A percentile compares a stretch with the other conserved stretches of the same genome.
These are phyloP conservation scores for Pholiota microspora DNA, from an alignment of 768 basidiomycete species.

Conservation along the genomic window DNA sequence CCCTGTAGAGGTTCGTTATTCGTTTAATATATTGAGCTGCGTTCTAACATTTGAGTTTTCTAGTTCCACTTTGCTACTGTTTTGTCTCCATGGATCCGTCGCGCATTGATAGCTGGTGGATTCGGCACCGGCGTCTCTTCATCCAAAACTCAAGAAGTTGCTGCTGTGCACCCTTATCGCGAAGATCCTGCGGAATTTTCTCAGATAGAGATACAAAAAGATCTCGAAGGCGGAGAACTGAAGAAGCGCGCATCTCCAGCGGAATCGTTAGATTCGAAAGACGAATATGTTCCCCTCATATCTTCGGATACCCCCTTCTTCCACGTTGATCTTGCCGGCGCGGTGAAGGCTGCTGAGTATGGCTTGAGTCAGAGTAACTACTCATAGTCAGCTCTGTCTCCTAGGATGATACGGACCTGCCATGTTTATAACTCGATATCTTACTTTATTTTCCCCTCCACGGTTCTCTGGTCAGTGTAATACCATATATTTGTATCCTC, in stretches of 20 bases:
- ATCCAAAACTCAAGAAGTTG: conserved; percentile 56
- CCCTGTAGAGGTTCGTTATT: conserved; percentile 58
- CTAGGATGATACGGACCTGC: no score
- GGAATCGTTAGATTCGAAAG: conserved; percentile 6
- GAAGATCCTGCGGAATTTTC: conserved; percentile 29
- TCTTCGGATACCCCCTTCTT: conserved; percentile 74
- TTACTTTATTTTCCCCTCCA: not conserved
- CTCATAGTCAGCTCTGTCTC: no score
- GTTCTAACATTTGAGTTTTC: not conserved
- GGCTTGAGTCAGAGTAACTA: conserved; percentile 27
- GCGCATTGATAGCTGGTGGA: conserved; percentile 85
- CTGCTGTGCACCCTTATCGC: conserved; percentile 70
- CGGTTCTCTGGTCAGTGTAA: not conserved
- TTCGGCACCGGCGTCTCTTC: conserved; percentile 72
- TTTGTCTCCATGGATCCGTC: conserved; percentile 91
- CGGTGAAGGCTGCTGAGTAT: conserved; percentile 68
- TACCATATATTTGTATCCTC: not conserved
- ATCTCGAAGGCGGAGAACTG: conserved; percentile 33
- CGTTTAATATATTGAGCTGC: not conserved
- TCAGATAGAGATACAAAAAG: conserved; percentile 14
- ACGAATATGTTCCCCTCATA: conserved; percentile 40
- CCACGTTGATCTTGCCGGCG: conserved; percentile 81
- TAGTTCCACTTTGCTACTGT: conserved; percentile 95
- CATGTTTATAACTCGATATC: not conserved
- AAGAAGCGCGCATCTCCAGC: conserved; percentile 27